Percentiles rank a stretch among this genome's conserved stretches.
These are phyloP conservation scores for Scleroderma bovista DNA, from an alignment of 768 basidiomycete species.

Conservation along the genomic window DNA sequence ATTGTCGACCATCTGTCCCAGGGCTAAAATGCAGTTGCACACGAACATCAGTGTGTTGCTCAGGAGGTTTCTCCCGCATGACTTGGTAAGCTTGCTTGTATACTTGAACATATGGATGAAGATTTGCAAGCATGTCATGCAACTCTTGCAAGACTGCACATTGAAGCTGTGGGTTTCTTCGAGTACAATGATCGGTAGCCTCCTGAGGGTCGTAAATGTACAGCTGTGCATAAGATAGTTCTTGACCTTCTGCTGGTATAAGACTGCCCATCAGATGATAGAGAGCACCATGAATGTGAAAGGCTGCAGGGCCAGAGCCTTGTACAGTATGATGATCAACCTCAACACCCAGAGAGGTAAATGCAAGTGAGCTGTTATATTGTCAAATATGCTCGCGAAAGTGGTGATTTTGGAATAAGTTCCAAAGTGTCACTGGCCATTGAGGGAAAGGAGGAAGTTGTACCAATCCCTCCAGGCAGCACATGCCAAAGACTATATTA, in stretches of 20 bases:
- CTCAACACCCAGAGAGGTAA: slow-evolving; percentile 31
- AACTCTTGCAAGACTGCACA: slow-evolving; percentile 15
- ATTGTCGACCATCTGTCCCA: slow-evolving; percentile 26
- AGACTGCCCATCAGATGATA: slow-evolving; percentile 33
- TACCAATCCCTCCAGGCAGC: slow-evolving; percentile 26
- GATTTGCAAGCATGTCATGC: slow-evolving; percentile 15
- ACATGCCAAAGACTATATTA: slow-evolving; percentile 19
- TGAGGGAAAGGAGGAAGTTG: slow-evolving; percentile 12
- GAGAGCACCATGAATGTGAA: slow-evolving; percentile 32
- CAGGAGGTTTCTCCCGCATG: slow-evolving; percentile 15
- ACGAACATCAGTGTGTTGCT: slow-evolving; percentile 9
- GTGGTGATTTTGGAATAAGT: slow-evolving; percentile 12
- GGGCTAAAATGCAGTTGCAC: slow-evolving; percentile 7
- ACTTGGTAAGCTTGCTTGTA: slow-evolving; percentile 32
- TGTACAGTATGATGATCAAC: slow-evolving; percentile 25
- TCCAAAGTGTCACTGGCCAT: slow-evolving; percentile 11
- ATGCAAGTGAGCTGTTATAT: slow-evolving; percentile 39
- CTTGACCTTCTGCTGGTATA: slow-evolving; percentile 10
- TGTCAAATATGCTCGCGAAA: slow-evolving; percentile 31
- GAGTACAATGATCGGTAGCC: slow-evolving; percentile 25
- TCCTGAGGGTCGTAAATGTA: slow-evolving; percentile 36
- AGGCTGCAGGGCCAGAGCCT: slow-evolving; percentile 30
- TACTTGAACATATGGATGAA: slow-evolving; percentile 25
- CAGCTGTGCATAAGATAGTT: slow-evolving; percentile 34
- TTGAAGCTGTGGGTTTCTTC: slow-evolving; percentile 18